Evolutionary conservation across 73 alveolate genomes (phyloP).

Genomic region (Halteria grandinella): DNA sequence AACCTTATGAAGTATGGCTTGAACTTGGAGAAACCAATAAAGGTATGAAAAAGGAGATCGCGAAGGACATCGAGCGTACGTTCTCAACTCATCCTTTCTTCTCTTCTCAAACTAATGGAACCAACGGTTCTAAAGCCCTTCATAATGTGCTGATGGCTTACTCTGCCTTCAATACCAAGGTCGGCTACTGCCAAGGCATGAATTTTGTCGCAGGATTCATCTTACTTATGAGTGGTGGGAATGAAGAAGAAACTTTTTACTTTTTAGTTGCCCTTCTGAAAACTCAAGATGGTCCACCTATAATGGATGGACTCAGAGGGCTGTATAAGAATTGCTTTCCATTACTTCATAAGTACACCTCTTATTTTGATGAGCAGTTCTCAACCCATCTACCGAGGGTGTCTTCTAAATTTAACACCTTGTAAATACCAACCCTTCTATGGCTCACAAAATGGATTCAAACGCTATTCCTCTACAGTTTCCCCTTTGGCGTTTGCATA

Average conservation of each 20-base stretch:
- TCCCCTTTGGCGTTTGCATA: slow-evolving; percentile 52
- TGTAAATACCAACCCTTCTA: slow-evolving; percentile 41
- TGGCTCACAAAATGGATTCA: slow-evolving; percentile 69
- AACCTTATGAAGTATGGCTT: no score
- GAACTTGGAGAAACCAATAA: no score
- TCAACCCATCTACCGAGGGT: slow-evolving; percentile 51
- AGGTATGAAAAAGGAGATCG: no score
- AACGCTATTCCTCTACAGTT: slow-evolving; percentile 57
- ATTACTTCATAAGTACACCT: slow-evolving; percentile 36
- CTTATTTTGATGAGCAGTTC: slow-evolving; percentile 54
- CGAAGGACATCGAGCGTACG: no score
- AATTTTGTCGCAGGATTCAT: slow-evolving; percentile 71
- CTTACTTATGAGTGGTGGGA: slow-evolving; percentile 68
- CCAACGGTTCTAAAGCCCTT: slow-evolving; percentile 43
- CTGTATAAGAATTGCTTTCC: slow-evolving; percentile 65
- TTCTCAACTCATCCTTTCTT: no score
- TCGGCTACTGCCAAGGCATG: slow-evolving; percentile 74
- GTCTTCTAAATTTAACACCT: no score
- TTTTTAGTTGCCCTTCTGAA: slow-evolving; percentile 38
- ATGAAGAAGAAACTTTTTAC: slow-evolving; percentile 75
- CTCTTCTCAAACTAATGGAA: no score
- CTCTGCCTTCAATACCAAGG: slow-evolving; percentile 55
- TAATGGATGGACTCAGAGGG: slow-evolving; percentile 63
- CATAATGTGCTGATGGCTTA: slow-evolving; percentile 52
- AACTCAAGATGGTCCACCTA: not conserved